Base-by-base conservation (phyloP, 768 basidiomycete species). In the Porphyrellus cyaneotinctus region DNA sequence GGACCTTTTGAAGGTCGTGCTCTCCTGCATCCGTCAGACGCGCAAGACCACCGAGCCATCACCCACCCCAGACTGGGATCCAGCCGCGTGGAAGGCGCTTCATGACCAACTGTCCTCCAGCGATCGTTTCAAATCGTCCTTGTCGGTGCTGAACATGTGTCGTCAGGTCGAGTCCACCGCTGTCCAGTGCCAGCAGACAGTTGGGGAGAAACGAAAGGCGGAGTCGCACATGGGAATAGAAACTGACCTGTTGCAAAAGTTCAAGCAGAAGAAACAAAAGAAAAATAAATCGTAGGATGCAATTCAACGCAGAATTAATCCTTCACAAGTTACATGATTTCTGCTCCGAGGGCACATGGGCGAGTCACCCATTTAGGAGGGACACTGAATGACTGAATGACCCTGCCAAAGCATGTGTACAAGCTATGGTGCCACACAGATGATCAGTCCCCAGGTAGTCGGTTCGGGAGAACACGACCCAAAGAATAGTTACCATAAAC, bases 1-100 rank as follows among this genome's bases (percentile, higher is more conserved):
- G 70, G 87, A 88, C n/a, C 65, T 92, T 18, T 67, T 92, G 51
- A 94, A 90, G 68, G 70, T 88, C 47, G 84, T 75, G 0, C 71
- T 90, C 24, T 63, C 77, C 18, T 80, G 81, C 44, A 73, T 84
- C n/a, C 83, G 90, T 48, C 82, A 84, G 53, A 81, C 84, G 2
- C 66, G 52, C 54, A 53, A 83, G 81, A 50, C 77, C 78, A 9
- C 63, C 77, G 43, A 61, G 28, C 52, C 69, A 0, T 67, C 67
- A 15, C 61, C 67, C 4, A 56, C 63, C 12, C 58, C 65, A 5
- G 68, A 77, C 6, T 95, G 92, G 92, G 74, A 83, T 47, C 73
- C 81, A 1, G 61, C 72, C 5, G 65, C 71, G 2, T 91, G 92
- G 82, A 72, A 73, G 24, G 61, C 61, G 11, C 68, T 93, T 15